These are phyloP conservation scores for Lathyrus sativus DNA, from an alignment of 306 rosid genomes.

Conservation along the genomic window DNA sequence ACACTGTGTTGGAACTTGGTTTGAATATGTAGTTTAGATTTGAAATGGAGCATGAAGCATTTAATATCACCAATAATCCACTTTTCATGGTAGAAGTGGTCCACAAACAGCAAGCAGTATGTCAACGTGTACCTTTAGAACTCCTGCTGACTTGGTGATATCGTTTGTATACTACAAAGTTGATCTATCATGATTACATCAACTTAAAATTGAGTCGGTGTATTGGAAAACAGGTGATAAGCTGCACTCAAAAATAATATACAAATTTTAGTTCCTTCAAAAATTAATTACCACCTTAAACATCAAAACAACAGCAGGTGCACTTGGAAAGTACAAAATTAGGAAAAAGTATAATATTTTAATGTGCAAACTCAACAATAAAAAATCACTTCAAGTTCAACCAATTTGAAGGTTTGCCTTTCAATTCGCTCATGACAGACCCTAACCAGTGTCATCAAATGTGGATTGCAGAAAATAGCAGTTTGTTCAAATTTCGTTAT, in stretches of 20 bases:
- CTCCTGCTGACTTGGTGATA: constrained; percentile 47
- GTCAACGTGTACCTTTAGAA: constrained; percentile 58
- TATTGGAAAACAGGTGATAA: constrained; percentile 35
- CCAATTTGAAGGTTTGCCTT: constrained; percentile 15
- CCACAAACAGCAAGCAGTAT: constrained; percentile 41
- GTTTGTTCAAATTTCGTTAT: too few species aligned
- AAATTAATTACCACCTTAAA: constrained; percentile 16
- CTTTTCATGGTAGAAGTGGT: constrained; percentile 48
- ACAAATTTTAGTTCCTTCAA: constrained; percentile 7
- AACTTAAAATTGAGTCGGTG: constrained; percentile 36
- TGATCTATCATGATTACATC: constrained; percentile 43
- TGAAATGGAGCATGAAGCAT: constrained; percentile 51
- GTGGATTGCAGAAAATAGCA: too few species aligned
- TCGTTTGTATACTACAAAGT: constrained; percentile 22
- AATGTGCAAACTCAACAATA: constrained; percentile 23
- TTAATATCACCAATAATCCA: constrained; percentile 50
- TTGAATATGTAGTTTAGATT: constrained; percentile 42
- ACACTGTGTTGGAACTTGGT: constrained; percentile 52
- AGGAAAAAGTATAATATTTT: constrained; percentile 8
- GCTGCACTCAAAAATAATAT: constrained; percentile 45
- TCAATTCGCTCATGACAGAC: constrained; percentile 1
- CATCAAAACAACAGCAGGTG: constrained; percentile 19
- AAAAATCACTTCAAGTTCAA: constrained; percentile 17
- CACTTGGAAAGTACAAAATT: background rate
- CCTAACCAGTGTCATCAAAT: too few species aligned